Evolutionary conservation across 305 asterid genomes (phyloP).

Genomic region (Solanum aculeatissimum): DNA sequence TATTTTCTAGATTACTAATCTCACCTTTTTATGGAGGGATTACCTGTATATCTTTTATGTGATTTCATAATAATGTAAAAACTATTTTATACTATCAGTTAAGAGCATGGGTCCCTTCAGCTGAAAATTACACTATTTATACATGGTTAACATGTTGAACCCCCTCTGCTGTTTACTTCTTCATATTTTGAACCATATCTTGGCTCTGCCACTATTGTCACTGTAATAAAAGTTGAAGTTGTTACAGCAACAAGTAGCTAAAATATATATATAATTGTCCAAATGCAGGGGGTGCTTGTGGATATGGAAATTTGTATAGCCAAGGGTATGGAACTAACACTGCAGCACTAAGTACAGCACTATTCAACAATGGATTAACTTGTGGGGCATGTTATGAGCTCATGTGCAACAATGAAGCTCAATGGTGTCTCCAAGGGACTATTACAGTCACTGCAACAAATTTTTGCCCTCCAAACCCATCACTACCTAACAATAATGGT

Average conservation of each 20-base stretch:
- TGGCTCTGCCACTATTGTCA: background rate
- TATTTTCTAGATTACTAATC: background rate
- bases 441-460: constrained; percentile 75
- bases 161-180: too few species aligned
- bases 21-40: background rate
- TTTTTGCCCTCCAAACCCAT: constrained; percentile 80
- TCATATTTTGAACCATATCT: too few species aligned
- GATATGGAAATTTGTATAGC: constrained; percentile 76
- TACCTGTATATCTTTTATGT: too few species aligned
- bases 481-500: constrained; percentile 56
- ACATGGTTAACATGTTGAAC: too few species aligned
- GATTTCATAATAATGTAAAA: too few species aligned
- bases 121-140: too few species aligned
- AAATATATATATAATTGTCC: background rate
- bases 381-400: constrained; percentile 76
- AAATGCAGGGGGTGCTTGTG: constrained; percentile 76
- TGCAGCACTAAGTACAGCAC: constrained; percentile 78
- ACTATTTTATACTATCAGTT: too few species aligned
- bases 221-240: background rate
- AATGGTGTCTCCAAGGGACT: constrained; percentile 43
- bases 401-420: constrained; percentile 36
- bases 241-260: too few species aligned
- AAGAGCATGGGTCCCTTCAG: too few species aligned
- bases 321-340: constrained; percentile 80
- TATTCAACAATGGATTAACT: constrained; percentile 66